Evolutionary conservation across 2,329 filamentous ascomycete genomes (phyloP).

Genomic region (Sporothrix phasma): DNA sequence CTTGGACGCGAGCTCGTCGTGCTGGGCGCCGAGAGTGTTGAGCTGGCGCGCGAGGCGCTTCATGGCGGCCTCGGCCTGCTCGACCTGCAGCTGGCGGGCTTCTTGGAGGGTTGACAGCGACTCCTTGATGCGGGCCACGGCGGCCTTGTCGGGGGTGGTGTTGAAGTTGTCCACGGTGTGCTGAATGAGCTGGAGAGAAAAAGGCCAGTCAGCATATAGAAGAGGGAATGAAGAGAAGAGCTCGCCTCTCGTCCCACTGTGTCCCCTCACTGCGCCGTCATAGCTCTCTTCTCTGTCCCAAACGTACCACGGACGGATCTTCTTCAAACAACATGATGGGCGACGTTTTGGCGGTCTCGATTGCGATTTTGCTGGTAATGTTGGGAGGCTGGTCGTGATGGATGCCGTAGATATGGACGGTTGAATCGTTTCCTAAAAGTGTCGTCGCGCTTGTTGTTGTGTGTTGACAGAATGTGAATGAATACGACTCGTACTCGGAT

Average conservation of each 20-base stretch:
- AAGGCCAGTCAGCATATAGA: not conserved
- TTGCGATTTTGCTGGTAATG: not conserved
- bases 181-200: constrained; percentile 60
- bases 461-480: not conserved
- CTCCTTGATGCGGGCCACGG: constrained; percentile 73
- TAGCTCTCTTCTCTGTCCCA: not conserved
- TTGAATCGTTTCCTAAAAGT: not conserved
- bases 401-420: too few relatives aligned
- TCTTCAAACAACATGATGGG: constrained; percentile 85
- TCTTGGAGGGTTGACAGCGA: constrained; percentile 75
- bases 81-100: constrained; percentile 68
- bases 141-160: constrained; percentile 76
- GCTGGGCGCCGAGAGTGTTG: constrained; percentile 62
- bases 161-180: constrained; percentile 94
- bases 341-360: not conserved
- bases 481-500: not conserved
- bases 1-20: constrained; percentile 62
- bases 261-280: not conserved
- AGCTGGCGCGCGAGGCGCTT: constrained; percentile 68
- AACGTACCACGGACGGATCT: constrained; percentile 70
- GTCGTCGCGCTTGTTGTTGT: not conserved
- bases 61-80: constrained; percentile 56
- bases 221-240: not conserved
- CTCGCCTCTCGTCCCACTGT: too few relatives aligned
- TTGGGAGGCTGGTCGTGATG: not conserved